These are phyloP conservation scores for Teratosphaeria nubilosa DNA, from an alignment of 2,329 filamentous ascomycete genomes.

Conservation along the genomic window DNA sequence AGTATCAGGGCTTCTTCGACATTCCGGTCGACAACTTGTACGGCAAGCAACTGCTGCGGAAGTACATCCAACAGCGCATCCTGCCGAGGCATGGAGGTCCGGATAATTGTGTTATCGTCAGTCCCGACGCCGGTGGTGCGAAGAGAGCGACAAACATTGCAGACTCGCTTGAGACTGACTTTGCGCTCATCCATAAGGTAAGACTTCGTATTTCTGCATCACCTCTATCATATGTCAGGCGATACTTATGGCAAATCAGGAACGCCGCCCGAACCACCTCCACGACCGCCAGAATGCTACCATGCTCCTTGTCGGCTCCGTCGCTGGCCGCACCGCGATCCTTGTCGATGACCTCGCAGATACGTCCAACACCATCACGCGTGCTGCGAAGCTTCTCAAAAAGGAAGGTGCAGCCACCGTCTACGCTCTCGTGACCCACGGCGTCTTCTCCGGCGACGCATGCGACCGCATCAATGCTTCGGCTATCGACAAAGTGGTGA, in stretches of 20 bases:
- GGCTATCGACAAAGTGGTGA: slow-evolving; percentile 71
- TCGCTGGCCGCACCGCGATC: slow-evolving; percentile 71
- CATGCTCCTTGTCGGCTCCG: slow-evolving; percentile 91
- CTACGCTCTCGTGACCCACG: slow-evolving; percentile 87
- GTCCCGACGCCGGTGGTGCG: slow-evolving; percentile 89
- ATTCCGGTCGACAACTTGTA: slow-evolving; percentile 98
- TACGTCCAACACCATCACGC: slow-evolving; percentile 93
- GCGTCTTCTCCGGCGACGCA: slow-evolving; percentile 88
- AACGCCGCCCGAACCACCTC: slow-evolving; percentile 80
- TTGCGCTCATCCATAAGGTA: slow-evolving; percentile 97
- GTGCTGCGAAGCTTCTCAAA: slow-evolving; percentile 92
- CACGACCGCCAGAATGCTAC: slow-evolving; percentile 70
- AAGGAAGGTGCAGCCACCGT: slow-evolving; percentile 82
- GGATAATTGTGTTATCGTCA: slow-evolving; percentile 62
- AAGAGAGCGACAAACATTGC: slow-evolving; percentile 94
- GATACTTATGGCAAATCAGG: slow-evolving; percentile 39
- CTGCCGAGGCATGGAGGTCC: slow-evolving; percentile 61
- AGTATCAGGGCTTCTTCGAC: slow-evolving; percentile 98
- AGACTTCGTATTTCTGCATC: slow-evolving; percentile 12
- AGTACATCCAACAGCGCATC: slow-evolving; percentile 68
- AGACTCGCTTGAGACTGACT: slow-evolving; percentile 84
- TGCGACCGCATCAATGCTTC: slow-evolving; percentile 91
- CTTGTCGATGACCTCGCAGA: slow-evolving; percentile 91
- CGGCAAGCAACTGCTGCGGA: slow-evolving; percentile 61
- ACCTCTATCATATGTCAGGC: neutral